These are phyloP conservation scores for Trichoderma harzianum DNA, from an alignment of 2,329 filamentous ascomycete species.

Conservation along the genomic window DNA sequence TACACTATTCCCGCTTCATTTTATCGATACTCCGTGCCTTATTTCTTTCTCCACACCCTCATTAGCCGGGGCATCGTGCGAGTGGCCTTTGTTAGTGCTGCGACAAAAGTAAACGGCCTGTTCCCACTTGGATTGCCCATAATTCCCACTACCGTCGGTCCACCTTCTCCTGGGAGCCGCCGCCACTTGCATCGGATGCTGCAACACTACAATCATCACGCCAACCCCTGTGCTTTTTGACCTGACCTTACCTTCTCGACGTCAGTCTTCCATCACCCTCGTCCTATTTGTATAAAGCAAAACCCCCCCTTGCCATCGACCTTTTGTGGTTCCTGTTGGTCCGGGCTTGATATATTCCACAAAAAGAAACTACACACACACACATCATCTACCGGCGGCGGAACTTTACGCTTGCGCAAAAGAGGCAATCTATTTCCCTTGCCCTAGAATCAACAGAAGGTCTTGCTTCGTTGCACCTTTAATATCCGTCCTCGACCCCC, in stretches of 20 bases:
- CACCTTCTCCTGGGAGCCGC: constrained; percentile 13
- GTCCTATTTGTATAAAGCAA: constrained; percentile 4
- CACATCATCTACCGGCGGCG: neutral
- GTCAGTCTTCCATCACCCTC: constrained; percentile 13
- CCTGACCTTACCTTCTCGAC: constrained; percentile 6
- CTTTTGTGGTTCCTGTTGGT: neutral
- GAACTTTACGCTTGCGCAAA: constrained; percentile 15
- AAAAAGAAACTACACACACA: neutral
- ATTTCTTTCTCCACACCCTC: constrained; percentile 16
- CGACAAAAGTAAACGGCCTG: neutral
- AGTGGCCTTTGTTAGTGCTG: constrained; percentile 11
- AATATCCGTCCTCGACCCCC: constrained; percentile 11
- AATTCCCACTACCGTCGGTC: neutral
- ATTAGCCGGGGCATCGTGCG: constrained; percentile 8
- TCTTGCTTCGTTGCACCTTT: constrained; percentile 12
- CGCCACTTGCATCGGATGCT: constrained; percentile 3
- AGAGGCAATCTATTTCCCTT: constrained; percentile 10
- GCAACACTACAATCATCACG: constrained; percentile 8
- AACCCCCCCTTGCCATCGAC: neutral
- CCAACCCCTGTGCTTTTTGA: constrained; percentile 4
- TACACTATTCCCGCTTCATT: constrained; percentile 8
- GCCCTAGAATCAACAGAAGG: constrained; percentile 10
- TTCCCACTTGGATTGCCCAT: constrained; percentile 1
- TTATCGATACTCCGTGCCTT: constrained; percentile 17
- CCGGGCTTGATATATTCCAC: neutral